Evolutionary conservation across 1,284 basidiomycete genomes (phyloP).

Genomic region (Ustanciosporium gigantosporum): DNA sequence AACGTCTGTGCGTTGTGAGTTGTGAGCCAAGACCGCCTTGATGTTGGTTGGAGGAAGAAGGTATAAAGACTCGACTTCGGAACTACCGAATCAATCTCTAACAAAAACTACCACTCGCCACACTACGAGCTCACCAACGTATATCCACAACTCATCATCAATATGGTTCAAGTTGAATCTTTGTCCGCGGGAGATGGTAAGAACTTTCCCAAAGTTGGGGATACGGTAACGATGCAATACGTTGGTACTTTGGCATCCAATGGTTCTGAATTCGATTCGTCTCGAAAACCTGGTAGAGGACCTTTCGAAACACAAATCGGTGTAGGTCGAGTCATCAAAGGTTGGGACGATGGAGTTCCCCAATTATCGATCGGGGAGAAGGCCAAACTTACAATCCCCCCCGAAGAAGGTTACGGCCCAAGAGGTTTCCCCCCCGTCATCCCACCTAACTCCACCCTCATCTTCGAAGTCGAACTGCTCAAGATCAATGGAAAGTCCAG

Average conservation of each 20-base stretch:
- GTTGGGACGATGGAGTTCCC: conserved; percentile 63
- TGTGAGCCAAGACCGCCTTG: too few relatives aligned
- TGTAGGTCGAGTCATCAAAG: conserved; percentile 61
- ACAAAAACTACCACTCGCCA: too few relatives aligned
- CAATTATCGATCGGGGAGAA: conserved; percentile 62
- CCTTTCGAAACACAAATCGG: conserved; percentile 52
- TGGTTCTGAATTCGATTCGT: conserved; percentile 57
- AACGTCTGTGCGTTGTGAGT: too few relatives aligned
- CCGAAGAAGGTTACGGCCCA: conserved; percentile 61
- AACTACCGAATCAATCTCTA: too few relatives aligned
- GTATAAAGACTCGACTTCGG: too few relatives aligned
- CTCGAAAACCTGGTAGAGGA: conserved; percentile 57
- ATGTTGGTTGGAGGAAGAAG: too few relatives aligned
- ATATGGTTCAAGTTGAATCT: conserved; percentile 45
- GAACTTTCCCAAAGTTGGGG: conserved; percentile 57
- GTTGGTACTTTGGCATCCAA: conserved; percentile 51
- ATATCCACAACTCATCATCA: not conserved
- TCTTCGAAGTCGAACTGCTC: conserved; percentile 62
- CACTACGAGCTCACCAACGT: too few relatives aligned
- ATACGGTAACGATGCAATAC: conserved; percentile 56
- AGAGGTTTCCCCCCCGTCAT: conserved; percentile 57
- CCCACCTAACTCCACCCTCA: conserved; percentile 57
- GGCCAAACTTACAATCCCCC: conserved; percentile 49
- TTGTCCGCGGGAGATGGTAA: conserved; percentile 60
- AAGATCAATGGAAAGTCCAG: conserved; percentile 59